These are phyloP conservation scores for Candida nemodendra DNA, from an alignment of 805 yeast genomes.

Conservation along the genomic window DNA sequence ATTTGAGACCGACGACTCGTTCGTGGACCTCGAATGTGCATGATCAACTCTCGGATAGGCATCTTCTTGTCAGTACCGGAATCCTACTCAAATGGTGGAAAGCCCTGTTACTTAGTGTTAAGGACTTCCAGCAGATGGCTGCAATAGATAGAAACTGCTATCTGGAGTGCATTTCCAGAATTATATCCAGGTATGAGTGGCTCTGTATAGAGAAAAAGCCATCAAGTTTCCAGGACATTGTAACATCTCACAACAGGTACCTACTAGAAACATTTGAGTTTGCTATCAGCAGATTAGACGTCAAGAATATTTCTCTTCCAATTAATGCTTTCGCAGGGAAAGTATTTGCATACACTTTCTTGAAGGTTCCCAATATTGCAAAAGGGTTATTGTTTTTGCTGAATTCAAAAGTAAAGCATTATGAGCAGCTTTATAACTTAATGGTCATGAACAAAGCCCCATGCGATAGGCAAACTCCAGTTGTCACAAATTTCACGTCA, in stretches of 20 bases:
- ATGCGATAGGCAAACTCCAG: slow-evolving; percentile 5
- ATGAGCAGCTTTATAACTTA: slow-evolving; percentile 31
- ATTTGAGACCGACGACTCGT: slow-evolving; percentile 31
- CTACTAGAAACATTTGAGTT: slow-evolving; percentile 54
- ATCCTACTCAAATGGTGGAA: slow-evolving; percentile 52
- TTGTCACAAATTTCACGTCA: slow-evolving; percentile 1
- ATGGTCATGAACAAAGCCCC: slow-evolving; percentile 19
- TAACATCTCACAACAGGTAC: slow-evolving; percentile 31
- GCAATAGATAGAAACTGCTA: slow-evolving; percentile 51
- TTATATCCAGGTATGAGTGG: slow-evolving; percentile 51
- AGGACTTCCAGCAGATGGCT: slow-evolving; percentile 36
- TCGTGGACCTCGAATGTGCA: slow-evolving; percentile 13
- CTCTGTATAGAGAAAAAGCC: slow-evolving; percentile 8
- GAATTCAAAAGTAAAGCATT: slow-evolving; percentile 49
- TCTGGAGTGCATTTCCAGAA: slow-evolving; percentile 52
- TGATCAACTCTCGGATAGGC: slow-evolving; percentile 7
- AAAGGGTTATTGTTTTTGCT: slow-evolving; percentile 55
- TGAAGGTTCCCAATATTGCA: slow-evolving; percentile 53
- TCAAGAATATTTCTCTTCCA: slow-evolving; percentile 54
- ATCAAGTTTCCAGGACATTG: slow-evolving; percentile 21
- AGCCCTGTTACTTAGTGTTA: slow-evolving; percentile 36
- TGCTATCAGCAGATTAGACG: slow-evolving; percentile 46
- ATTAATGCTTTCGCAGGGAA: slow-evolving; percentile 68
- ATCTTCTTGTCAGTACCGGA: slow-evolving; percentile 9
- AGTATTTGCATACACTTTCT: slow-evolving; percentile 62